Conservation (phyloP, 768 basidiomycete species). For the Russula dissimulans region DNA sequence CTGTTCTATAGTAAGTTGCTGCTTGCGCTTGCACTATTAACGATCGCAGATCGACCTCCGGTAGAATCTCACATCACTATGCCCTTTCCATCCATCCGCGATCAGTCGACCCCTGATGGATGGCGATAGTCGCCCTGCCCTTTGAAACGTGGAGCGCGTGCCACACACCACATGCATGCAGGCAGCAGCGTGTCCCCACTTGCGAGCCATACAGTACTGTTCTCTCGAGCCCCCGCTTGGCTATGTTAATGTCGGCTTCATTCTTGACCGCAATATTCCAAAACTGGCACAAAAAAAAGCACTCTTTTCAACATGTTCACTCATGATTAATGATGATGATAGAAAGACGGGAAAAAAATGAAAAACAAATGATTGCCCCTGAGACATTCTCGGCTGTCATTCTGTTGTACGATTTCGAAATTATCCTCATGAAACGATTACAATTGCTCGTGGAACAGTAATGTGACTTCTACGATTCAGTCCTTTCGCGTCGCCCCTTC, state of each 20-base stretch:
- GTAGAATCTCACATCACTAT: not conserved
- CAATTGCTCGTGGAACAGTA: not conserved
- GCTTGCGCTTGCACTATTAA: not conserved
- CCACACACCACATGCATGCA: not conserved
- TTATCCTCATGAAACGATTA: not conserved
- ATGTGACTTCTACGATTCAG: not conserved
- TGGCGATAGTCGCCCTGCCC: not conserved
- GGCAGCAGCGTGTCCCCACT: not conserved
- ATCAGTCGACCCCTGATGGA: not conserved
- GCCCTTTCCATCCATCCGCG: not conserved
- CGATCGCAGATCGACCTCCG: conserved; percentile 9
- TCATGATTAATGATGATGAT: not conserved
- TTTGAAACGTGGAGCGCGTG: conserved; percentile 7
- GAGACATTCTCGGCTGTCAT: not conserved
- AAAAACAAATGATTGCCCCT: not conserved
- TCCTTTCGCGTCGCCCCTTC: not conserved
- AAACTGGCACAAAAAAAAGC: not conserved
- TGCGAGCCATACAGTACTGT: not conserved
- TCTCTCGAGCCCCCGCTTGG: not conserved
- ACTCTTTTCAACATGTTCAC: too few species aligned
- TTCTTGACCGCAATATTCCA: not conserved
- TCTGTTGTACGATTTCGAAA: not conserved
- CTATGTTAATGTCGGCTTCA: not conserved
- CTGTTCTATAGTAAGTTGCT: not conserved
- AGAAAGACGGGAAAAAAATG: too few species aligned